Conservation (phyloP, 768 basidiomycete species). For the Suillus variegatus region DNA sequence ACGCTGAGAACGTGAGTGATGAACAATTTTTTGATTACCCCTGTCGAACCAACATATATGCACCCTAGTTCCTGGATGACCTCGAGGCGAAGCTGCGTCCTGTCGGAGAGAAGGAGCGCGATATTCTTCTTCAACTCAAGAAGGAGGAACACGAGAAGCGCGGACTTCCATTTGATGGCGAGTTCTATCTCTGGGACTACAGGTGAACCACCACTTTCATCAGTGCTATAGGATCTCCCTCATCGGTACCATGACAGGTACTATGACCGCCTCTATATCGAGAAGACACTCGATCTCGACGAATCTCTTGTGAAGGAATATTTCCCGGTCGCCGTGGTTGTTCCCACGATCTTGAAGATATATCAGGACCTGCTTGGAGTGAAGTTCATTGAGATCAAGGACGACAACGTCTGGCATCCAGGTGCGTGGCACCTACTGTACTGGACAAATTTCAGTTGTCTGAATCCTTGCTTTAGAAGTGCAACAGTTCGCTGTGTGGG, state of each 20-base stretch:
- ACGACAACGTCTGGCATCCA: slow-evolving; percentile 77
- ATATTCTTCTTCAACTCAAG: slow-evolving; percentile 71
- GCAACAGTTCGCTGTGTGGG: slow-evolving; percentile 85
- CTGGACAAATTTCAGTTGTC: neutral
- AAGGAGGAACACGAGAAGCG: slow-evolving; percentile 66
- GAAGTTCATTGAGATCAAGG: slow-evolving; percentile 55
- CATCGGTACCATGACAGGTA: slow-evolving; percentile 21
- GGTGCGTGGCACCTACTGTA: slow-evolving; percentile 42
- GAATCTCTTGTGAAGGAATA: slow-evolving; percentile 84
- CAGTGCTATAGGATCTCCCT: neutral
- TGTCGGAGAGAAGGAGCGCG: slow-evolving; percentile 66
- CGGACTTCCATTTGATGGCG: slow-evolving; percentile 64
- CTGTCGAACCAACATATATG: neutral
- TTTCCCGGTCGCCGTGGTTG: slow-evolving; percentile 83
- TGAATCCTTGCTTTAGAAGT: slow-evolving; percentile 51
- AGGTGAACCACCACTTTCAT: slow-evolving; percentile 53
- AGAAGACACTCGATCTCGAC: slow-evolving; percentile 68
- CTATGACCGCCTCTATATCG: slow-evolving; percentile 47
- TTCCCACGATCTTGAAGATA: slow-evolving; percentile 79
- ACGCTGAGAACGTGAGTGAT: slow-evolving; percentile 52
- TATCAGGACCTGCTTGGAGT: slow-evolving; percentile 85
- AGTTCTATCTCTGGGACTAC: slow-evolving; percentile 87
- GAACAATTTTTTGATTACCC: neutral
- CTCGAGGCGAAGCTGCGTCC: slow-evolving; percentile 74
- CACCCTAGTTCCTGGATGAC: slow-evolving; percentile 69